Base-by-base conservation (phyloP, 441 rosid species). In the Raphanus hybrid region DNA sequence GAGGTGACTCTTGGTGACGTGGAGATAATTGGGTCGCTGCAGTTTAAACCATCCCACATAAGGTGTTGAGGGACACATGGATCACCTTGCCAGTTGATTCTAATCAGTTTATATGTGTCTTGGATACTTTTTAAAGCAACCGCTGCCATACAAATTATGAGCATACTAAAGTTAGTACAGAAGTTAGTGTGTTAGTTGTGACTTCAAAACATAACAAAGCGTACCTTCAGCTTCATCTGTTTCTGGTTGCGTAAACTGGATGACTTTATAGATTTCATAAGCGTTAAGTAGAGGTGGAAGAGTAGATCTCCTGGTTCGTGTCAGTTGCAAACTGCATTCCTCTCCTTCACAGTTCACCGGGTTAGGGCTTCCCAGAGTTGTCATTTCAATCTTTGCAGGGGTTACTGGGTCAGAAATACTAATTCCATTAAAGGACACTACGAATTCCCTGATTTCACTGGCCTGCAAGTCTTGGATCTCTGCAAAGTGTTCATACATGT, bases 261-360 rank as follows among this genome's bases (percentile, higher is more conserved):
- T 81, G 82, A 0, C 81, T 10, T 26, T 52, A 65, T 27, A 83
- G 82, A 65, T 75, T 78, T 71, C 82, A 68, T 8, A 5, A 72
- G 45, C 88, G 74, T 79, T 81, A 78, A 10, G 41, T 67, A 35
- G 84, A 81, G 54, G 66, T 16, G 73, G 70, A 39, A 48, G 83
- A 72, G 11, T 83, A 78, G 62, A 81, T 4, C 16, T 85, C 75
- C 65, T 58, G 32, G 58, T 75, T 83, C 62, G 58, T 11, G 8
- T 23, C 37, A 70, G 64, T 2, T 35, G 74, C 34, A 11, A 8
- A 20, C 7, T 81, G 11, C 74, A 70, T 34, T 11, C 1, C 55
- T 12, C 55, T 70, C 52, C 37, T 3, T 6, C n/a, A 9, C 70
- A 60, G 15, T 7, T 72, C 2, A 0, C 0, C 7, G 80, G 35